Evolutionary conservation across 1,284 basidiomycete species (phyloP), one percentile per base, ranked within the genome.

Genomic region (Cutaneotrichosporon dermatis): DNA sequence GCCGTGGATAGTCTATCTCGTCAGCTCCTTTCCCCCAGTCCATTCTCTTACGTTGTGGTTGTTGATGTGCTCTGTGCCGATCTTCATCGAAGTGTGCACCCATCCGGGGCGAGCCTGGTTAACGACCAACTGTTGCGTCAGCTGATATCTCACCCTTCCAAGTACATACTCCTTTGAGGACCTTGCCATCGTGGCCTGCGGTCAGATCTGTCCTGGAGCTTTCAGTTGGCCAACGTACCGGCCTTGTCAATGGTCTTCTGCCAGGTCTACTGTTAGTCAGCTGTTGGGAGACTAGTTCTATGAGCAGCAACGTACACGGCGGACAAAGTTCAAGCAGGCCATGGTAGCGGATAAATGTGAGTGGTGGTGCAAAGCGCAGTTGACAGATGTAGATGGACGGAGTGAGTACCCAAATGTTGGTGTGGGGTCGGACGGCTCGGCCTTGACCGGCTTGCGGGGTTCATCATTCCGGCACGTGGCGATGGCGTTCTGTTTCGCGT

Each of bases 1-100:
- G 10, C 77, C 77, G 61, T 79, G 77, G n/a, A 79, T 64, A 4
- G 77, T 78, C 75, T 79, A 42, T n/a, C 6, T 55, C 39, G 9
- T 40, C 39, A 12, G 39, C 12, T 12, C 9, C 39, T 9, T 40
- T 9, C 39, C 4, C 13, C 40, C 36, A 33, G 15, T 15, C 11
- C 16, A 15, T 13, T 16, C 70, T 33, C 36, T 25, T 25, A 74
- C 76, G 54, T 75, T 73, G 59, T 77, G 76, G 57, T 77, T 79
- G 66, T 79, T 77, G 46, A 79, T 57, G 66, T 79, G 76, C 52
- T 70, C 64, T 48, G 58, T 60, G 41, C 74, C 73, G 34, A 79
- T 69, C 33, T 54, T 66, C 36, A 79, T 58, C 16, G 65, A 62
- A 4, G 76, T 72, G 59, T 67, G 60, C 6, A 77, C 64, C 33